Evolutionary conservation across 176 grass and related monocot species (phyloP), one percentile per base, ranked within the genome.

Genomic region (Secale cereale): DNA sequence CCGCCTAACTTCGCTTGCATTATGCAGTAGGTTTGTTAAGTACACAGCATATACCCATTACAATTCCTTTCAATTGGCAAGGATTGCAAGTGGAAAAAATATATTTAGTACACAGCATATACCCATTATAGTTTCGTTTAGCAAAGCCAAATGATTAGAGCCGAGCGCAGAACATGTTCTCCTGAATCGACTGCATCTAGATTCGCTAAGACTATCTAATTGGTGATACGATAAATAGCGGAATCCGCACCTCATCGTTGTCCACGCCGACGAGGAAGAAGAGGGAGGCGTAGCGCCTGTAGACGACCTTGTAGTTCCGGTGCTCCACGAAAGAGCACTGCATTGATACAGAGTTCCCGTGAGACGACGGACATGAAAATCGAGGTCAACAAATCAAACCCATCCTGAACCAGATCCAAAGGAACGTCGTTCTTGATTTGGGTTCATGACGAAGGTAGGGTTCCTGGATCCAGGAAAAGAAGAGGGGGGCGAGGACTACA

Each of bases 261-360:
- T 98, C 97, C 17, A 98, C 89, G 50, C 96, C 97, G 28, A 98
- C 96, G 28, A 98, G 84, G 91, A 98, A 98, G 81, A 98, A 98
- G 23, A 98, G 96, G 35, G 96, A 98, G 9, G 96, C 96, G 70
- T 98, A 98, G 77, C 96, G 93, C 81, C 96, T 72, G 88, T 98
- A 98, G 10, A 98, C 96, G 19, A 94, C 85, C 83, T 98, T 98
- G 80, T 98, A 98, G 81, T 98, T 98, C 48, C 96, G 86, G 84
- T 98, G 96, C 89, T 98, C 96, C 68, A 98, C 96, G 72, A 98
- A 98, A 32, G 96, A 98, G 76, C 96, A 98, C 96, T 98, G 91
- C 76, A 77, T 37, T 65, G 59, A 22, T 22, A 87, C 3, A 85
- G 8, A 59, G 23, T 22, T 9, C 69, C 22, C 45, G 41, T 65